These are phyloP conservation scores for Alternaria infectoria DNA, from an alignment of 2,329 filamentous ascomycete genomes.

Conservation along the genomic window DNA sequence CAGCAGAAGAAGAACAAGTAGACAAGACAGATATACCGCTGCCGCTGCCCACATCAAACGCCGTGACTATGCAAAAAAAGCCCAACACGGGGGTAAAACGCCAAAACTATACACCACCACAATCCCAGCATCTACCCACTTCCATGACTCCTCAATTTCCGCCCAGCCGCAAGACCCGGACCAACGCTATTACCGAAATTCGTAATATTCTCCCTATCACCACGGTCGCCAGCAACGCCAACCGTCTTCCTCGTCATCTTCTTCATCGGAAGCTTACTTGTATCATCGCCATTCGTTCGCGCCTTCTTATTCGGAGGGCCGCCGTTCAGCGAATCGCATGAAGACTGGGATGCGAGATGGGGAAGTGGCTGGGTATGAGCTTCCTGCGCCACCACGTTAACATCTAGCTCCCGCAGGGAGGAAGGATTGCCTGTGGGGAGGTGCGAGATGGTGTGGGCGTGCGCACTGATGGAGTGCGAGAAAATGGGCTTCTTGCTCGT, in stretches of 20 bases:
- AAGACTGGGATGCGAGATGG: conserved; percentile 38
- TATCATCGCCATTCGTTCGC: conserved; percentile 42
- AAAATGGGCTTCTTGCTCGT: conserved; percentile 30
- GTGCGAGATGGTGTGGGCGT: conserved; percentile 27
- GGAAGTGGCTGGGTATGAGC: conserved; percentile 40
- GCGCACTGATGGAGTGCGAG: conserved; percentile 36
- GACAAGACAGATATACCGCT: background rate
- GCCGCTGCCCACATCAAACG: background rate
- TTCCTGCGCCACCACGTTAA: conserved; percentile 51
- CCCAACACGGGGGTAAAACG: background rate
- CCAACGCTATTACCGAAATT: conserved; percentile 52
- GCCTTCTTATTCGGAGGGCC: conserved; percentile 54
- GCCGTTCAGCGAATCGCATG: conserved; percentile 34
- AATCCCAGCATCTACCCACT: conserved; percentile 12
- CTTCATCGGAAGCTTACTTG: conserved; percentile 53
- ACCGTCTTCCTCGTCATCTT: conserved; percentile 52
- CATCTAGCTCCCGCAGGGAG: conserved; percentile 56
- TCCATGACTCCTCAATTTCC: conserved; percentile 50
- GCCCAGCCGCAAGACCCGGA: conserved; percentile 41
- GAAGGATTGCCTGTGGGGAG: conserved; percentile 24
- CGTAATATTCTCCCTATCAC: conserved; percentile 50
- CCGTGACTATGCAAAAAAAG: background rate
- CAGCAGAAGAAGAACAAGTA: background rate
- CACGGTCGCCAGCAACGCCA: conserved; percentile 43
- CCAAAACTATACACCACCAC: background rate